Evolutionary conservation across 2,329 filamentous ascomycete genomes (phyloP), one percentile per base, ranked within the genome.

Genomic region (Penicillium sp.): DNA sequence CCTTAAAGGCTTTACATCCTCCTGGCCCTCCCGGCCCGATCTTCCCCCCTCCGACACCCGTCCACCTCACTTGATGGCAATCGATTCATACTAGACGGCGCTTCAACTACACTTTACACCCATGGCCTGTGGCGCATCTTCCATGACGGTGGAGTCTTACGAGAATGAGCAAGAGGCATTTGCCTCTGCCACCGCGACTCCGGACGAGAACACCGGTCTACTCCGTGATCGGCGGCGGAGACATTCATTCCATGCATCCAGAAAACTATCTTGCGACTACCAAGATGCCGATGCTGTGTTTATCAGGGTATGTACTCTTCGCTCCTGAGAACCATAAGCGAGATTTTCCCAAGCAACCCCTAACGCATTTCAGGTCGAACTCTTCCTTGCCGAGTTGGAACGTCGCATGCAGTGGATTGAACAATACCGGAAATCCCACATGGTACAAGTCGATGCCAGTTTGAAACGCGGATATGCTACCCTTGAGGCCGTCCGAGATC

Each of bases 381-480:
- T 79, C 24, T 79, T 79, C 55, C 72, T 99, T 52, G 83, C 87
- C 38, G 92, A 97, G 71, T 82, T 99, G 42, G 92, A 95, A 75
- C 84, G 89, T 62, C 86, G 93, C 50, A 80, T 99, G 44, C 92
- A 95, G 67, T 89, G 91, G 72, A 83, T 97, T 44, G 94, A 99
- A 75, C 86, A 85, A 60, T 96, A 96, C 68, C 88, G 90, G 60
- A 91, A 95, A 66, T 80, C 93, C 49, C 89, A 88, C 64, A 83
- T 95, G 68, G 77, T 92, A 55, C 88, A 88, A 58, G 83, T 95
- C 63, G 94, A 99, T 72, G 83, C 88, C 43, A 90, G 91, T 67
- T 86, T 97, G 52, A 87, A 90, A 42, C 86, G 90, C 62, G 91
- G 93, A 18, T 96, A 96, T 74, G 82, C 87, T 14, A 96, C 92